Conservation (phyloP, 768 basidiomycete species). For the Boletales sp. region DNA sequence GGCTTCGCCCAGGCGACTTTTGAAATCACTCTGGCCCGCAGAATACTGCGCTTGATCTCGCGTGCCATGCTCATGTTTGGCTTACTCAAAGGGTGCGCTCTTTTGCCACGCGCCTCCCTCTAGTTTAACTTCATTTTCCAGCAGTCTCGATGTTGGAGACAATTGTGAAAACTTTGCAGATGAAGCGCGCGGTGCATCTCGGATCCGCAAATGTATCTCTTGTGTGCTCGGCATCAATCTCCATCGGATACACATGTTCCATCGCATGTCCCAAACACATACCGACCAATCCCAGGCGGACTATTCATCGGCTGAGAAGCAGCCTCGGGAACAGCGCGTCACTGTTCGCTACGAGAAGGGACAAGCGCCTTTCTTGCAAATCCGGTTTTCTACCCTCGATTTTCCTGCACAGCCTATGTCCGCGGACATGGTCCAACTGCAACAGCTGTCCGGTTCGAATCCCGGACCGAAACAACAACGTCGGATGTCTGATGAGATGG, state of each 20-base stretch:
- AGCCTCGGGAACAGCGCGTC: constrained; percentile 38
- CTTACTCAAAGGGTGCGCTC: constrained; percentile 60
- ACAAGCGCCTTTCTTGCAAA: constrained; percentile 45
- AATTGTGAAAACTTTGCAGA: constrained; percentile 46
- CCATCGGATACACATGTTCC: constrained; percentile 47
- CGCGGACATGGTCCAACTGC: constrained; percentile 13
- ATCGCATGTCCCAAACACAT: constrained; percentile 46
- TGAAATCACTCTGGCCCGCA: constrained; percentile 49
- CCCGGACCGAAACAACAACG: not conserved
- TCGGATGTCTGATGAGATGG: constrained; percentile 9
- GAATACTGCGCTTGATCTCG: constrained; percentile 53
- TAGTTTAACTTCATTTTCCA: not conserved
- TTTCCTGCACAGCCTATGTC: constrained; percentile 31
- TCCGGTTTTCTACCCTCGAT: constrained; percentile 53
- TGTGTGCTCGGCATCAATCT: constrained; percentile 53
- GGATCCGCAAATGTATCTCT: constrained; percentile 32
- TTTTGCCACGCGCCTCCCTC: not conserved
- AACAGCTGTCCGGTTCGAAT: constrained; percentile 11
- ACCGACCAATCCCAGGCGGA: constrained; percentile 7
- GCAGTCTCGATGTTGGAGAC: constrained; percentile 51
- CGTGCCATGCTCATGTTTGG: constrained; percentile 60
- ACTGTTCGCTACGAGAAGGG: constrained; percentile 45
- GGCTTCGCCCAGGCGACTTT: constrained; percentile 61
- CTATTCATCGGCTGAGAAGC: constrained; percentile 6
- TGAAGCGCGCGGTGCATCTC: constrained; percentile 32